Conservation (phyloP, 345 rosid genomes). For the Eucalyptus sideroxylon region DNA sequence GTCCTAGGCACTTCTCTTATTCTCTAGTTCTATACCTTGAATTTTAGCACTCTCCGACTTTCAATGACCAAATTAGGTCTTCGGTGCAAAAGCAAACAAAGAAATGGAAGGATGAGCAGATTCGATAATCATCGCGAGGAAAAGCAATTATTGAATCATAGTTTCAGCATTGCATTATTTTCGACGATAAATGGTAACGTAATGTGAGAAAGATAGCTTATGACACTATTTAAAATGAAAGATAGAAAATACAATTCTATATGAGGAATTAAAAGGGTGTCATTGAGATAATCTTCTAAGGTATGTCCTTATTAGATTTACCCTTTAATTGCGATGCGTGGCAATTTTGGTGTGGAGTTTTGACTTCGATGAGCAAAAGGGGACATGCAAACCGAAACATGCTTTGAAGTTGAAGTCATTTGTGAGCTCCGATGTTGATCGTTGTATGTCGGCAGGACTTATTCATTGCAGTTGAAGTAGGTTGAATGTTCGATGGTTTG, state of each 20-base stretch:
- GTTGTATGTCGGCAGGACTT: background rate
- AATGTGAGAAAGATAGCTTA: background rate
- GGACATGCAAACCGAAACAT: background rate
- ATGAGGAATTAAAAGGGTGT: background rate
- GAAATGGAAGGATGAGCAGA: background rate
- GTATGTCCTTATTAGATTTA: background rate
- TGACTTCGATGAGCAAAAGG: background rate
- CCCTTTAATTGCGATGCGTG: background rate
- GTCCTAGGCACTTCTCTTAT: background rate
- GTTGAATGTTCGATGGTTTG: background rate
- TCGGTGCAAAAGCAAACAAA: background rate
- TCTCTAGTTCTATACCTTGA: background rate
- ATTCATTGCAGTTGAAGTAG: background rate
- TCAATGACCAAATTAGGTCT: background rate
- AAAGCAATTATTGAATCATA: background rate
- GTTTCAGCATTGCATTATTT: background rate
- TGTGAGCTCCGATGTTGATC: background rate
- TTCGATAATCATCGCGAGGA: background rate
- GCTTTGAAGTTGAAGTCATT: background rate
- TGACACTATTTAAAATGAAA: background rate
- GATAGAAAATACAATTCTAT: background rate
- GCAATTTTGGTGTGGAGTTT: background rate
- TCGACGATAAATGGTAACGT: accelerated
- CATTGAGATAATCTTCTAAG: background rate
- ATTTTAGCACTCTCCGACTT: background rate